A percentile compares a stretch with the other conserved stretches of the same genome.
Evolutionary conservation across 768 basidiomycete genomes (phyloP).

Genomic region (Lyophyllum semitale): DNA sequence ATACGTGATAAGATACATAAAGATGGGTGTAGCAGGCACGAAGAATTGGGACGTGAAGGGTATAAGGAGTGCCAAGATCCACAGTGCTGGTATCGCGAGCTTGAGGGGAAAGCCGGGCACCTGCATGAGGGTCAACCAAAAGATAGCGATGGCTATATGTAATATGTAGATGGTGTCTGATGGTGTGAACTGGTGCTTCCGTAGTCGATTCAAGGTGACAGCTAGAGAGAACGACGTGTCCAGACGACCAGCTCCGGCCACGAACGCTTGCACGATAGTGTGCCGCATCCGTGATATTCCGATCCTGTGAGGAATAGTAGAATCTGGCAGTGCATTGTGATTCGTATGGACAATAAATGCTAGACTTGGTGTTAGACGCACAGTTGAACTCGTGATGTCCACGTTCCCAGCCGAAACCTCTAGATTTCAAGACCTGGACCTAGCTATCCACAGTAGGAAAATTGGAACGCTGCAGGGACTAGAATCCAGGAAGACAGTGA

Average conservation of each 20-base stretch:
- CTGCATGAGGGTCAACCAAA: slow-evolving; percentile 77
- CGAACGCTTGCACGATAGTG: slow-evolving; percentile 45
- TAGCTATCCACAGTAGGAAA: neutral
- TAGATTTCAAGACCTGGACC: neutral
- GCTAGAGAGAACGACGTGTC: slow-evolving; percentile 78
- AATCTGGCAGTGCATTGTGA: slow-evolving; percentile 3
- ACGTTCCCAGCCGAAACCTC: neutral
- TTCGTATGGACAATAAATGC: neutral
- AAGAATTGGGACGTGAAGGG: slow-evolving; percentile 92
- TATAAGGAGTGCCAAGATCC: slow-evolving; percentile 67
- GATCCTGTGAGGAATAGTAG: slow-evolving; percentile 18
- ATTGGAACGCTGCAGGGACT: too few relatives aligned
- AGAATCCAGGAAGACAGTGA: neutral
- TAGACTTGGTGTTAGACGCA: neutral
- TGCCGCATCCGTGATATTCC: slow-evolving; percentile 20
- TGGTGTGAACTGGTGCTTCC: slow-evolving; percentile 53
- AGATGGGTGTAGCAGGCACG: slow-evolving; percentile 82
- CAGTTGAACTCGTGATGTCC: neutral
- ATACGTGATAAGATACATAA: slow-evolving; percentile 84
- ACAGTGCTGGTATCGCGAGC: slow-evolving; percentile 74
- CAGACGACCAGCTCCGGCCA: slow-evolving; percentile 64
- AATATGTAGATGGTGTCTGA: slow-evolving; percentile 66
- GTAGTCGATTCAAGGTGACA: slow-evolving; percentile 63
- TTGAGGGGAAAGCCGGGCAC: slow-evolving; percentile 72
- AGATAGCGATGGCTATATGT: slow-evolving; percentile 59